Percentiles rank a stretch among this genome's conserved stretches.
Evolutionary conservation across 768 basidiomycete species (phyloP).

Genomic region (Mrakia hoshinonis): DNA sequence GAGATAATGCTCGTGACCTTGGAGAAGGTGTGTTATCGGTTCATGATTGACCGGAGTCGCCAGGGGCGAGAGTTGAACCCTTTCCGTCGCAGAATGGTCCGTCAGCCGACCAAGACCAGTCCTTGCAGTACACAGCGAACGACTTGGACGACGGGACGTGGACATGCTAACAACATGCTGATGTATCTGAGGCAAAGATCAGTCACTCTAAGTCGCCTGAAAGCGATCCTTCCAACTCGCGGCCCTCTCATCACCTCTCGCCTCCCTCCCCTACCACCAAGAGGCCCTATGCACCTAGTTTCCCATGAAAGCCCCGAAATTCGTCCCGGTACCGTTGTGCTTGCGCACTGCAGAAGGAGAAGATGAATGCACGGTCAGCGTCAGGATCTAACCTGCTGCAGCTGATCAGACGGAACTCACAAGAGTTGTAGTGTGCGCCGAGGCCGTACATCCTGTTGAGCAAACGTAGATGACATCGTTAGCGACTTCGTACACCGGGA

Average conservation of each 20-base stretch:
- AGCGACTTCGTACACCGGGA: constrained; percentile 35
- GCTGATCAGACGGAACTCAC: background rate
- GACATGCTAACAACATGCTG: too few species aligned
- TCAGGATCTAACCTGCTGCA: background rate
- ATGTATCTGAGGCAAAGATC: too few species aligned
- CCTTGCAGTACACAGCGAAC: too few species aligned
- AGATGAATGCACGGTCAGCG: background rate
- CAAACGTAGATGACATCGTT: constrained; percentile 63
- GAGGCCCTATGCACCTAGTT: background rate
- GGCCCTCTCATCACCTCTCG: background rate
- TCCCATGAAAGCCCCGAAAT: constrained; percentile 9
- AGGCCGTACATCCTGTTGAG: constrained; percentile 85
- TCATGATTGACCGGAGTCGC: too few species aligned
- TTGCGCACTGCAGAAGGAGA: background rate
- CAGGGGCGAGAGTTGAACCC: too few species aligned
- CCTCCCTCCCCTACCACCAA: background rate
- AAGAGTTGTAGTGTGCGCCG: constrained; percentile 54
- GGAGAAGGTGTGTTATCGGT: background rate
- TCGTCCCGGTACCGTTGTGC: background rate
- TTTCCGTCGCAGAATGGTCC: too few species aligned
- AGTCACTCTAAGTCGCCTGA: too few species aligned
- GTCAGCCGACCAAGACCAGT: too few species aligned
- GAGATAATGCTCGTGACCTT: background rate
- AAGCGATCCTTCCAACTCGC: background rate
- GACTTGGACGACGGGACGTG: too few species aligned